Evolutionary conservation across 176 grass and related monocot genomes (phyloP).

Genomic region (Bolboschoenus planiculmis): DNA sequence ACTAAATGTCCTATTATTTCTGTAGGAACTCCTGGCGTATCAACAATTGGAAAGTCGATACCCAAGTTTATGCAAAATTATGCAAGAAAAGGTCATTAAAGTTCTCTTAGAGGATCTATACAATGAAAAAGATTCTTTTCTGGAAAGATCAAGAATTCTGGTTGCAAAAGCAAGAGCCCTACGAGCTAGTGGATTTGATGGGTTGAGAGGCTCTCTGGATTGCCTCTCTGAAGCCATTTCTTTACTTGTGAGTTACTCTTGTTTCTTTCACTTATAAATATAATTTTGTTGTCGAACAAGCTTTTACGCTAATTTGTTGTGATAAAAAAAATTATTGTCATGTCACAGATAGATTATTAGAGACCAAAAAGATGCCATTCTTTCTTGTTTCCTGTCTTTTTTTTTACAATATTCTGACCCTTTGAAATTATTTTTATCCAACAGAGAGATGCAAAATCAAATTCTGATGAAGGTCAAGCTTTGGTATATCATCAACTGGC

Average conservation of each 20-base stretch:
- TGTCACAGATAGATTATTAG: neutral
- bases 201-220: conserved; percentile 42
- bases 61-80: conserved; percentile 37
- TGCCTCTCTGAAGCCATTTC: conserved; percentile 71
- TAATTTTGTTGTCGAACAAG: neutral
- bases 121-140: conserved; percentile 40
- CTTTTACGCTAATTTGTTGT: neutral
- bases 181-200: conserved; percentile 49
- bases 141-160: conserved; percentile 63
- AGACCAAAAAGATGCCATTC: neutral
- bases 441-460: conserved; percentile 29
- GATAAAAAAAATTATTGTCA: neutral
- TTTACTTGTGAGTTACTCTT: conserved; percentile 61
- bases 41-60: conserved; percentile 37
- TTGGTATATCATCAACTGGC: conserved; percentile 47
- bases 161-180: conserved; percentile 50
- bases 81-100: conserved; percentile 57
- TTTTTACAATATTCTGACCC: conserved; percentile 14
- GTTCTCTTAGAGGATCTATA: conserved; percentile 73
- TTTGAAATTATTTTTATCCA: conserved; percentile 19
- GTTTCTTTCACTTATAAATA: neutral
- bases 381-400: neutral
- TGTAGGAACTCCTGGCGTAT: conserved; percentile 66
- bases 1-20: neutral
- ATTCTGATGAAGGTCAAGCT: conserved; percentile 28